phyloP scores from a whole-genome alignment of 2,329 filamentous ascomycete genomes.

The Coleophoma eucalyptorum region DNA sequence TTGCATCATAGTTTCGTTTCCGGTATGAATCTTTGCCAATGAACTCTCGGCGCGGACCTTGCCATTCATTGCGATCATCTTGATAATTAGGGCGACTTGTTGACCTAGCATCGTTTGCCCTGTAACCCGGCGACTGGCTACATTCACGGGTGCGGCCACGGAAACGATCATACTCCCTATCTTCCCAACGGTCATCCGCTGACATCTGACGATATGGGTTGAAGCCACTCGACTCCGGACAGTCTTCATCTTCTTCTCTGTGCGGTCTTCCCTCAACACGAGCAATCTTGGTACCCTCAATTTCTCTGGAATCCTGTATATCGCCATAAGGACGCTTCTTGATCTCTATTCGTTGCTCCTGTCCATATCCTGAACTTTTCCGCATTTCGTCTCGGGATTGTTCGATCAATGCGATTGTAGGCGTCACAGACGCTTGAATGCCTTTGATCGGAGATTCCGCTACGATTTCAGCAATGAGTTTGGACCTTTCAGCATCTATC shows the following conservation, averaged over 20 bases:
- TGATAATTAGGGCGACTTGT: conserved; percentile 13
- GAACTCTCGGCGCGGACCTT: conserved; percentile 8
- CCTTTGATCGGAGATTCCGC: conserved; percentile 15
- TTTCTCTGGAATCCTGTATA: conserved; percentile 14
- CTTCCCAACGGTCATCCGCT: conserved; percentile 14
- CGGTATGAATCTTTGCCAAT: conserved; percentile 16
- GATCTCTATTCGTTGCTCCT: conserved; percentile 13
- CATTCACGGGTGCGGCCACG: conserved; percentile 10
- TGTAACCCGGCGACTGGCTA: conserved; percentile 17
- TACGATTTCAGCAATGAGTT: conserved; percentile 23
- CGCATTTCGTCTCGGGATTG: conserved; percentile 9
- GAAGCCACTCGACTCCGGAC: conserved; percentile 16
- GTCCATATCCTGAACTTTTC: conserved; percentile 4
- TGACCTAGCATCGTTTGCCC: conserved; percentile 17
- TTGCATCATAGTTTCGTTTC: conserved; percentile 24
- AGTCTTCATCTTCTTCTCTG: conserved; percentile 14
- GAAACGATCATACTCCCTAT: conserved; percentile 12
- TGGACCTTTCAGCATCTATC: conserved; percentile 27
- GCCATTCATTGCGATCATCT: conserved; percentile 13
- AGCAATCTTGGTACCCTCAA: conserved; percentile 15
- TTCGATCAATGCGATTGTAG: conserved; percentile 15
- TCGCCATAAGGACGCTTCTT: conserved; percentile 25
- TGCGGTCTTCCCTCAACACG: conserved; percentile 16
- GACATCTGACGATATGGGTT: conserved; percentile 11
- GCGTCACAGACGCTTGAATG: conserved; percentile 15